Base-by-base conservation (phyloP, 2,329 filamentous ascomycete genomes). In the Exophiala spinifera region DNA sequence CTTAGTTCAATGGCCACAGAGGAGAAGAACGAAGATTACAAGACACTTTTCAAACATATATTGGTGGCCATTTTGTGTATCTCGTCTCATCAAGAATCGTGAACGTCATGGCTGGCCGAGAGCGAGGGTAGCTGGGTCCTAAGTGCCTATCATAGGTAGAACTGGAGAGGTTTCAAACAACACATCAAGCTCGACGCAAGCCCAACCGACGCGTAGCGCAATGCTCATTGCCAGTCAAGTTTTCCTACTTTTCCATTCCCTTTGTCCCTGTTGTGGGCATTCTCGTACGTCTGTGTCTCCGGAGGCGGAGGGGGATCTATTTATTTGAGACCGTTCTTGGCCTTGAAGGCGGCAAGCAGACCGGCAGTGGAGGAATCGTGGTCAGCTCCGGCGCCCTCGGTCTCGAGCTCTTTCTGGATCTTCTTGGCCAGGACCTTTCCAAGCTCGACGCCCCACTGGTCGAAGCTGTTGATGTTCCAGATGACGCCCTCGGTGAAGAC, bases 401-500 rank as follows among this genome's bases (percentile, higher is more conserved):
- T 75, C 69, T 96, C 91, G 55, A 99, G 81, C 80, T 99, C 94
- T 67, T 75, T 72, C 65, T 89, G 86, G 61, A 91, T 91, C 78
- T 90, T 91, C 85, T 92, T 97, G 59, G 94, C 94, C 63, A 99
- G 79, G 37, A 87, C 85, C 86, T 99, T 99, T 73, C 94, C 94
- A 59, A 99, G 79, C 81, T 99, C 94, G 42, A 99, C 94, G 76
- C 94, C 94, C 94, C 94, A 99, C 80, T 99, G 94, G 77, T 99
- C 94, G 70, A 97, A 99, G 69, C 87, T 91, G 84, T 99, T 99
- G 80, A 99, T 96, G 78, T 97, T 95, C 94, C 94, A 99, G 71
- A 99, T 81, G 49, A 91, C 92, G 67, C 94, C 94, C 78, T 99
- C 94, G 34, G 89, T 95, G 74, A 99, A 99, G 53, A 94, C 97